Base-by-base conservation (phyloP, 805 yeast genomes). In the Myxozyma neglecta region DNA sequence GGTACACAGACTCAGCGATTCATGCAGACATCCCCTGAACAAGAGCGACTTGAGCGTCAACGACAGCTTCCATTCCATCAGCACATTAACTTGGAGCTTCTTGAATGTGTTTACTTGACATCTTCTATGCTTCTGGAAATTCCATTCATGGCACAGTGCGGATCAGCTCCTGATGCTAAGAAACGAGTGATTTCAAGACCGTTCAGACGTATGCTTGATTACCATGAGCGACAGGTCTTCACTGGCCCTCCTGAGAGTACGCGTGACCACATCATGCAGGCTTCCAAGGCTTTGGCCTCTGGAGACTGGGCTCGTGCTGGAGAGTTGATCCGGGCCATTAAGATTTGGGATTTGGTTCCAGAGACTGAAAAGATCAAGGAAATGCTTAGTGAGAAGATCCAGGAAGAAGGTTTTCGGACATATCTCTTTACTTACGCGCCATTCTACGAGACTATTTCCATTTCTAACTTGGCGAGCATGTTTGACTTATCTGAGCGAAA, bases 221-320 rank as follows among this genome's bases (percentile, higher is more conserved):
- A 87, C 79, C 91, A 89, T 73, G 97, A 92, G 74, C 88, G 93
- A 77, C 97, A 92, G 76, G 88, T 88, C 60, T 94, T 93, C 81
- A 90, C 90, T 66, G 99, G 98, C 48, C 99, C 99, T 52, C 97
- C 98, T 57, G 99, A 94, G 78, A 90, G 92, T 75, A 89, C 96
- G 50, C 87, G 96, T 72, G 99, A 94, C 75, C 89, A 84, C 76
- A 87, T 94, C 70, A 86, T 93, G 82, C 89, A 89, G 75, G 96
- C 97, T 53, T 96, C 97, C 46, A 86, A 86, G 76, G 85, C 90
- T 37, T 84, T 94, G 75, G 89, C 89, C 73, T 83, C 83, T 70
- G 97, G 97, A 68, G 90, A 93, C 73, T 94, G 99, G 98, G 78
- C 81, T 66, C 81, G 82, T 69, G 87, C 96, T 29, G 83, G 85